These are phyloP conservation scores for Sclerotinia subarctica DNA, from an alignment of 2,329 filamentous ascomycete genomes.

Conservation along the genomic window DNA sequence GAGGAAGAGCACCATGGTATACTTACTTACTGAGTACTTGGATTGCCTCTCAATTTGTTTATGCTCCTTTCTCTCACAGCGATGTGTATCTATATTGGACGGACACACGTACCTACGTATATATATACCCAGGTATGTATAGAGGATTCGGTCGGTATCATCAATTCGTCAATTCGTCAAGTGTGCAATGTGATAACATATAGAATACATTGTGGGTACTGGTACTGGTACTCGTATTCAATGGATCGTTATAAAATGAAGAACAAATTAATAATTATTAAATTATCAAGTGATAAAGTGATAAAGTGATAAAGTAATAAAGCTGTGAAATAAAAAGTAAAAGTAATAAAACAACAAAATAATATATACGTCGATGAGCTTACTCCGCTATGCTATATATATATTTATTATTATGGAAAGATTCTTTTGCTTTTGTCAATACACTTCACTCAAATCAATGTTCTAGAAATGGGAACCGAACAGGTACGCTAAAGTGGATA, in stretches of 20 bases:
- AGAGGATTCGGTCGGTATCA: neutral
- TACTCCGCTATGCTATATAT: neutral
- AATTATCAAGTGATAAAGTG: neutral
- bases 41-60: neutral
- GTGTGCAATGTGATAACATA: neutral
- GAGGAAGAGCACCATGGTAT: neutral
- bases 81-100: neutral
- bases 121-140: neutral
- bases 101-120: neutral
- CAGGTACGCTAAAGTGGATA: slow-evolving; percentile 14
- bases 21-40: neutral
- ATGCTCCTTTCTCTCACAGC: neutral
- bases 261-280: no score
- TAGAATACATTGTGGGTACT: neutral
- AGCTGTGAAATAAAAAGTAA: neutral
- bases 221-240: neutral
- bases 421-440: neutral
- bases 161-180: no score
- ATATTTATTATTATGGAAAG: neutral
- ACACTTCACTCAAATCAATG: neutral
- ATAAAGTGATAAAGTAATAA: neutral
- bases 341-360: neutral
- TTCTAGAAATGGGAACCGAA: slow-evolving; percentile 5
- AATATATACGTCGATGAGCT: neutral
- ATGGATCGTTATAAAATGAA: neutral